phyloP scores from a whole-genome alignment of 1,139 yeast species.

The Ogataea hybrid region DNA sequence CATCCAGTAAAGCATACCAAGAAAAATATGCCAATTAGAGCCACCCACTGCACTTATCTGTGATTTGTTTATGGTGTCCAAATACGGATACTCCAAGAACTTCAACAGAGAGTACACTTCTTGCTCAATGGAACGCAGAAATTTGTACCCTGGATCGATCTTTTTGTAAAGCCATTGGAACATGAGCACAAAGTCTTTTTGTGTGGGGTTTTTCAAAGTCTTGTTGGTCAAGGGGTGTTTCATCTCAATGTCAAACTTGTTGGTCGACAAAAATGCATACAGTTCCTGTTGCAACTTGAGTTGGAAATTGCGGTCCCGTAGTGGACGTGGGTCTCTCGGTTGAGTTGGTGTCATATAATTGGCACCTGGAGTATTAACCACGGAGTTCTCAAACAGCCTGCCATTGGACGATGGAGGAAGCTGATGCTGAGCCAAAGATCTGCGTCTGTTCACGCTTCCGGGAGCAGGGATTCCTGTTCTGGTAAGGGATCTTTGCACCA shows the following conservation, averaged over 20 bases:
- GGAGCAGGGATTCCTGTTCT: conserved; percentile 19
- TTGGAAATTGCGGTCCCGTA: conserved; percentile 71
- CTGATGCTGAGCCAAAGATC: conserved; percentile 13
- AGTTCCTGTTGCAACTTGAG: conserved; percentile 62
- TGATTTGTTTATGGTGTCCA: conserved; percentile 76
- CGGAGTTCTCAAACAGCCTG: conserved; percentile 18
- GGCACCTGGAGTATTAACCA: conserved; percentile 18
- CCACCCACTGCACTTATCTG: conserved; percentile 94
- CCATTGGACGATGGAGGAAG: conserved; percentile 26
- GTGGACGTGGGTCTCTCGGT: conserved; percentile 65
- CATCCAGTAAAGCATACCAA: conserved; percentile 83
- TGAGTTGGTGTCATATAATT: conserved; percentile 11
- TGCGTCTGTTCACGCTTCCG: conserved; percentile 15
- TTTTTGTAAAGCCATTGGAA: conserved; percentile 77
- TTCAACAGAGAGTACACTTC: conserved; percentile 72
- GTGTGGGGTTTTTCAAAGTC: conserved; percentile 77
- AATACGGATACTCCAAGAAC: conserved; percentile 71
- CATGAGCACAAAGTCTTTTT: conserved; percentile 75
- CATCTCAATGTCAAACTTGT: conserved; percentile 72
- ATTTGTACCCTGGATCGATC: conserved; percentile 77
- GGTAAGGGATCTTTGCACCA: conserved; percentile 26
- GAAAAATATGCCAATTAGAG: conserved; percentile 79
- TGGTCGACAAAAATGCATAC: conserved; percentile 57
- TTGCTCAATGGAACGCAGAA: conserved; percentile 65
- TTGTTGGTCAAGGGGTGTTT: conserved; percentile 66